Percentiles rank a stretch among this genome's conserved stretches.
phyloP scores from a whole-genome alignment of 2,329 filamentous ascomycete genomes.

The Sclerotinia nivalis region DNA sequence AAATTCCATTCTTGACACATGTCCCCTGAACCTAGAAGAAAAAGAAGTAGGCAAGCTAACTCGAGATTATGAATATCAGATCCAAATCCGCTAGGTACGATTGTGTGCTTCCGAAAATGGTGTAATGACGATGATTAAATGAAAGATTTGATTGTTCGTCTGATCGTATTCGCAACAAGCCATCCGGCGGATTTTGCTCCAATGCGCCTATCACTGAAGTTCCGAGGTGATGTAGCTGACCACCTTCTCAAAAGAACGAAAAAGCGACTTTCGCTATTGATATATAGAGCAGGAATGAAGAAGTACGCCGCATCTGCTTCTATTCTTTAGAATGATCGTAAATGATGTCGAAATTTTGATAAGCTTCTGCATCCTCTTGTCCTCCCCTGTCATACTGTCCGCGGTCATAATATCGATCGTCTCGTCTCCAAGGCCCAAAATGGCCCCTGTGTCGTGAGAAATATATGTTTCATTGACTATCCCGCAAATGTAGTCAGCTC shows the following conservation, averaged over 20 bases:
- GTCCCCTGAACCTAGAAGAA: neutral
- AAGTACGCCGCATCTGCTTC: neutral
- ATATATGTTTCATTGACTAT: conserved; percentile 13
- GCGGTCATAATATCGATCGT: neutral
- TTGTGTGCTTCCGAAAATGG: conserved; percentile 1
- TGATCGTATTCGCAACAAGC: conserved; percentile 7
- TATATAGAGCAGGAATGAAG: neutral
- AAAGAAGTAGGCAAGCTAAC: neutral
- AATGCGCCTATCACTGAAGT: neutral
- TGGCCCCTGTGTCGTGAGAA: neutral
- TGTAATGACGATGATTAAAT: neutral
- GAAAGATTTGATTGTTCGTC: neutral
- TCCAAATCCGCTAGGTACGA: neutral
- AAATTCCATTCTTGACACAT: conserved; percentile 6
- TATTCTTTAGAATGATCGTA: neutral
- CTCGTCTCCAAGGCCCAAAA: conserved; percentile 1
- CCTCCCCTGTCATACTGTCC: neutral
- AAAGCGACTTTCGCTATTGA: neutral
- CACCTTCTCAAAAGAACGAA: neutral
- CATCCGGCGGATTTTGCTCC: neutral
- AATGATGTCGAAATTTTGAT: neutral
- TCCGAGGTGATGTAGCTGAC: neutral
- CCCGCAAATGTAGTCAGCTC: conserved; percentile 16
- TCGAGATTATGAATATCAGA: conserved; percentile 11
- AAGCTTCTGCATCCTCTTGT: neutral